Base-by-base conservation (phyloP, 768 basidiomycete species). In the Tulasnella sp. region DNA sequence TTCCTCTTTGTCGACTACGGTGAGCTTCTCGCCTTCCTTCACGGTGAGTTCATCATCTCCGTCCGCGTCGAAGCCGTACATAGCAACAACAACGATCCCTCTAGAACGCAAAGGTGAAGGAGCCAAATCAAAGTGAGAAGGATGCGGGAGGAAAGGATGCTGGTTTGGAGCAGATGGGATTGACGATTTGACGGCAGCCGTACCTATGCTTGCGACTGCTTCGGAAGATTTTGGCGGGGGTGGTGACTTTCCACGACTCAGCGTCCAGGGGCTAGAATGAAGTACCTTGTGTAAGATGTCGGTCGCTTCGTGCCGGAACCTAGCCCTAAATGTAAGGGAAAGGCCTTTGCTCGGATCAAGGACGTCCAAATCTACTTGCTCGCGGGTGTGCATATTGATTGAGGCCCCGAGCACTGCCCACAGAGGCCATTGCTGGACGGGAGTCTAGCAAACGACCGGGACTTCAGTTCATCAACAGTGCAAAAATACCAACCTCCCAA, bases 371-470 rank as follows among this genome's bases (percentile, higher is more conserved):
- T 89, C 88, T 78, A 99, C 85, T 82, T 96, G 93, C 83, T 98
- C 99, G 70, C 90, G 86, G 82, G 95, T 98, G 16, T 84, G 70
- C 83, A 55, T 51, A 42, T 95, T 94, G 77, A 91, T 88, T 32
- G 87, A 86, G 75, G 91, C 88, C 70, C 88, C 86, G 26, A 85
- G 84, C 55, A 99, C 89, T 74, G 92, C 89, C 55, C 86, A 85
- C 71, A 94, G 92, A 80, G 92, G 90, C 92, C 95, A 97, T 85
- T 98, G 96, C 86, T 94, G 96, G 70, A 99, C 96, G 11, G 98
- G 96, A 13, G 94, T 92, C 96, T 99, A 82, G 46, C 23, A 26
- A 23, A 4, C 23, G 9, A 75, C 42, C 26, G 40, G 32, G 13
- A 18, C 5, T 3, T 26, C 61, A 70, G 73, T 77, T n/a, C 9